Conservation (phyloP, 1,139 yeast species). For the Kodamaea derodonti region DNA sequence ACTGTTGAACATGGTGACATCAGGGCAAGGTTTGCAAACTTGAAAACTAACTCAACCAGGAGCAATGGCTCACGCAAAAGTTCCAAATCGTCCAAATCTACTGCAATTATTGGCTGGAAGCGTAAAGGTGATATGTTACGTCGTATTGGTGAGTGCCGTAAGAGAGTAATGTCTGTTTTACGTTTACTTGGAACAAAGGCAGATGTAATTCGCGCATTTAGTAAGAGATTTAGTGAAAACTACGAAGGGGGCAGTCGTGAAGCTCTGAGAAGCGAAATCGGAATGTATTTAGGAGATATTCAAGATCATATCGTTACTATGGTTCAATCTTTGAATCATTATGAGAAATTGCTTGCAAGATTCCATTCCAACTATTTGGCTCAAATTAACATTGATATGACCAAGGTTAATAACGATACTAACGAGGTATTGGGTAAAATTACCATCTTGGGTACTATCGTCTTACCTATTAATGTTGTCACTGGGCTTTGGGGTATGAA, state of each 20-base stretch:
- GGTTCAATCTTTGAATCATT: slow-evolving; percentile 92
- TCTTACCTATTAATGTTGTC: slow-evolving; percentile 86
- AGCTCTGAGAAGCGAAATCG: slow-evolving; percentile 42
- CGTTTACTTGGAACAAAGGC: slow-evolving; percentile 88
- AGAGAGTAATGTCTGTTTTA: slow-evolving; percentile 85
- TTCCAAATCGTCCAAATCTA: slow-evolving; percentile 20
- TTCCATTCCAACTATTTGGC: slow-evolving; percentile 95
- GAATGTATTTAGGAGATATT: slow-evolving; percentile 79
- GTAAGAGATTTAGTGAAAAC: slow-evolving; percentile 83
- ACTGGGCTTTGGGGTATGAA: slow-evolving; percentile 99
- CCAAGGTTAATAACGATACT: slow-evolving; percentile 94
- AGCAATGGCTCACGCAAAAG: slow-evolving; percentile 10
- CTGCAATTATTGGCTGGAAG: slow-evolving; percentile 72
- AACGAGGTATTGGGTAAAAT: slow-evolving; percentile 93
- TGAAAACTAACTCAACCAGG: slow-evolving; percentile 8
- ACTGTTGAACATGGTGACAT: slow-evolving; percentile 28
- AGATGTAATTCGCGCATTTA: slow-evolving; percentile 92
- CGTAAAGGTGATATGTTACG: slow-evolving; percentile 92
- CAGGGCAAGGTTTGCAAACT: slow-evolving; percentile 13
- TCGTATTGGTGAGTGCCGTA: slow-evolving; percentile 91
- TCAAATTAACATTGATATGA: slow-evolving; percentile 95
- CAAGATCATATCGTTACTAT: slow-evolving; percentile 94
- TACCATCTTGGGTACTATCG: slow-evolving; percentile 91
- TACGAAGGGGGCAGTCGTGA: slow-evolving; percentile 26
- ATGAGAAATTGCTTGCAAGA: slow-evolving; percentile 87